Evolutionary conservation across 176 grass and related monocot genomes (phyloP).

Genomic region (Raddia guianensis): DNA sequence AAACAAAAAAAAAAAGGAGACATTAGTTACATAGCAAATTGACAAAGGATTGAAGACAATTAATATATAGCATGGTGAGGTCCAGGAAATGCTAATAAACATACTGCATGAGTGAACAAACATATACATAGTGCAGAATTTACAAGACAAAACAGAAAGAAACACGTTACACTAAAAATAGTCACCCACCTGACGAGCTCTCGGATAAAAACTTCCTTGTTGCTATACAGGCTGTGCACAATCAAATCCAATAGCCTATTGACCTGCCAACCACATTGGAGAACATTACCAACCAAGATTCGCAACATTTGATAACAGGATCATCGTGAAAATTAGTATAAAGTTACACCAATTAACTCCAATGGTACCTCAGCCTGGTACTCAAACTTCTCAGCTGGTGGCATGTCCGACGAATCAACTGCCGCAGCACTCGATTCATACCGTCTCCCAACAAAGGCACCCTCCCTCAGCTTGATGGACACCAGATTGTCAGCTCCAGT

Average conservation of each 20-base stretch:
- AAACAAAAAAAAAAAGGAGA: not conserved
- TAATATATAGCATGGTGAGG: not conserved
- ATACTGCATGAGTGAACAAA: not conserved
- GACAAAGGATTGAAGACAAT: not conserved
- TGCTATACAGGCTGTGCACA: conserved; percentile 97
- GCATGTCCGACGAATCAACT: conserved; percentile 56
- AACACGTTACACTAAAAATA: not conserved
- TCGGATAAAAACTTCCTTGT: conserved; percentile 98
- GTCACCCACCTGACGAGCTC: conserved; percentile 79
- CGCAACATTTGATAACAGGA: not conserved
- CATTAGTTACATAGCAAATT: not conserved
- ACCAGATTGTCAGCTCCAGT: not conserved
- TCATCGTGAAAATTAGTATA: not conserved
- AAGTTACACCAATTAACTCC: not conserved
- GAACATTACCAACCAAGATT: not conserved
- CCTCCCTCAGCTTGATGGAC: conserved; percentile 44
- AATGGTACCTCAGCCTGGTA: conserved; percentile 90
- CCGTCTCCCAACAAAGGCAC: conserved; percentile 47
- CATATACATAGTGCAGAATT: not conserved
- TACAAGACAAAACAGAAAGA: not conserved
- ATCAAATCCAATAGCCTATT: conserved; percentile 99
- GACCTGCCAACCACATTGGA: conserved; percentile 56
- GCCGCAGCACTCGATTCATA: conserved; percentile 70
- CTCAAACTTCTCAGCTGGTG: conserved; percentile 64
- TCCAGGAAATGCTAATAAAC: not conserved